phyloP scores from a whole-genome alignment of 73 alveolate genomes.

The Effrenium voratum region DNA sequence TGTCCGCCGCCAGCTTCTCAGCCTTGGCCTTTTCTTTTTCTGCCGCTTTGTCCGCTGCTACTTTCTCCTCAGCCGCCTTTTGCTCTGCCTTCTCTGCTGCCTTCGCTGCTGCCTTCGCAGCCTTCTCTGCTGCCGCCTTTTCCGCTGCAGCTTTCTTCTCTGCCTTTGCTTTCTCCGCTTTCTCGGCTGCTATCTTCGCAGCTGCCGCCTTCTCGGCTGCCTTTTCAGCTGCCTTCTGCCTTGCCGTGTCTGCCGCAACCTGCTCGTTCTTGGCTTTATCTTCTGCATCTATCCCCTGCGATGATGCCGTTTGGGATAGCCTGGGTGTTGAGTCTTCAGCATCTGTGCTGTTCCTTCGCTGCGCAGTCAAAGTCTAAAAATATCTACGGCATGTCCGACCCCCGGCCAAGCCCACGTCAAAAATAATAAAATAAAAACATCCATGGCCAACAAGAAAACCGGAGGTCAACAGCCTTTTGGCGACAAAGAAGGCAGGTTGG shows the following conservation, averaged over 20 bases:
- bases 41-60: conserved; percentile 12
- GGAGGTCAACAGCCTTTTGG: no score
- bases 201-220: neutral
- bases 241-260: conserved; percentile 16
- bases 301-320: no score
- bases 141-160: conserved; percentile 26
- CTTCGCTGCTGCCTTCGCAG: conserved; percentile 7
- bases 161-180: conserved; percentile 1
- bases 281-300: no score
- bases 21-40: conserved; percentile 43
- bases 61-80: conserved; percentile 15
- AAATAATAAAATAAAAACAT: no score
- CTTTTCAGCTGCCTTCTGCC: neutral
- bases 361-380: no score
- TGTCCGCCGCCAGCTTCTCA: neutral
- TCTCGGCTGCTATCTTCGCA: neutral
- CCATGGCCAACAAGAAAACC: no score
- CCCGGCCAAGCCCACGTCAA: no score
- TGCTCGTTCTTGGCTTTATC: neutral
- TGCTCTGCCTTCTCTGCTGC: conserved; percentile 3
- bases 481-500: neutral
- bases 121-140: conserved; percentile 26
- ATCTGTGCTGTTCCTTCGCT: no score
- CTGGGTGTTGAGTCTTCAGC: no score
- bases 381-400: no score